A percentile compares a stretch with the other conserved stretches of the same genome.
phyloP scores from a whole-genome alignment of 305 asterid genomes.

The Ruellia speciosa region DNA sequence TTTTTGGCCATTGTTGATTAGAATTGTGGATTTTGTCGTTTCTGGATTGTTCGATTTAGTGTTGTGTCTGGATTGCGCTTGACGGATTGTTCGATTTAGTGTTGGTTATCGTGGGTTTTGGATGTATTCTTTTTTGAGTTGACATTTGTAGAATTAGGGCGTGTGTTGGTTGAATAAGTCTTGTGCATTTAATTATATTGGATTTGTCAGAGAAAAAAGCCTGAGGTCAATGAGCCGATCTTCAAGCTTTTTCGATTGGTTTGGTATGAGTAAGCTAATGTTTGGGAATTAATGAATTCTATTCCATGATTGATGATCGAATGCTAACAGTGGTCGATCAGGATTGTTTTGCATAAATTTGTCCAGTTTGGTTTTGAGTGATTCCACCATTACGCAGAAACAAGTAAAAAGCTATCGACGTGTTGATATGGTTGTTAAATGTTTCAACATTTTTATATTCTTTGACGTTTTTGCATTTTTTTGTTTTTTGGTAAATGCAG shows the following conservation, averaged over 20 bases:
- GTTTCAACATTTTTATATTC: not conserved
- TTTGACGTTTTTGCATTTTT: not conserved
- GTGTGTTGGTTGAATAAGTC: slow-evolving; percentile 8
- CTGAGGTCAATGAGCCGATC: not conserved
- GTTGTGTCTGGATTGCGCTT: not conserved
- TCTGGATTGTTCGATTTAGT: slow-evolving; percentile 9
- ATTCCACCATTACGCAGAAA: no score
- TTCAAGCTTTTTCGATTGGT: not conserved
- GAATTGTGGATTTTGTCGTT: slow-evolving; percentile 15
- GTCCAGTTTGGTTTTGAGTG: not conserved
- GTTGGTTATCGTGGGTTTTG: not conserved
- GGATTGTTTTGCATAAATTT: not conserved
- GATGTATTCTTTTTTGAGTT: slow-evolving; percentile 3
- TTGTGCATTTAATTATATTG: slow-evolving; percentile 11
- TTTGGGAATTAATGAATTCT: slow-evolving; percentile 9
- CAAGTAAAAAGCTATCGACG: not conserved
- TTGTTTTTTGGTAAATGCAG: slow-evolving; percentile 36
- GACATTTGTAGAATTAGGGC: slow-evolving; percentile 16
- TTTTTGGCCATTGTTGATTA: slow-evolving; percentile 15
- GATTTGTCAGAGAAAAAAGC: slow-evolving; percentile 2
- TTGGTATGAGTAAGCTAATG: not conserved
- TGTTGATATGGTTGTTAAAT: not conserved
- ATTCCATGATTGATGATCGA: slow-evolving; percentile 4
- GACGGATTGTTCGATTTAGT: not conserved
- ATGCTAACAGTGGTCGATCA: not conserved